A percentile compares a stretch with the other conserved stretches of the same genome.
Evolutionary conservation across 2,329 filamentous ascomycete genomes (phyloP).

Genomic region (Verticillium alfalfae): DNA sequence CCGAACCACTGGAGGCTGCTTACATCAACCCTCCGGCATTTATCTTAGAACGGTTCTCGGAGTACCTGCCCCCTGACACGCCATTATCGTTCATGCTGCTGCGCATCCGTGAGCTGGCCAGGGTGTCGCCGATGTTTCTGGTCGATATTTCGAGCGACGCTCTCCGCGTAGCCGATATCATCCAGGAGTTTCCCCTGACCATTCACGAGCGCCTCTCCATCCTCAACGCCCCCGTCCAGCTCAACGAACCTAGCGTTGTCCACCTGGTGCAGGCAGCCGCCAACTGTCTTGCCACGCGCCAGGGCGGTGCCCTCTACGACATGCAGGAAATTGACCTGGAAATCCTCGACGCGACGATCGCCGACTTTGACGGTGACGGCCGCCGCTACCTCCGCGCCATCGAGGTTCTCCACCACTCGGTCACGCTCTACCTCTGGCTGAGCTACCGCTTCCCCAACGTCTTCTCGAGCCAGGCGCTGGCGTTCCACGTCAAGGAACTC

Average conservation of each 20-base stretch:
- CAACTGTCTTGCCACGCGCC: slow-evolving; percentile 61
- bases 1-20: slow-evolving; percentile 62
- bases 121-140: slow-evolving; percentile 61
- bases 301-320: slow-evolving; percentile 63
- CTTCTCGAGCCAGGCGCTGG: slow-evolving; percentile 69
- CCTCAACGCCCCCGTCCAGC: slow-evolving; percentile 61
- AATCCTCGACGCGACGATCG: slow-evolving; percentile 59
- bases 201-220: slow-evolving; percentile 73
- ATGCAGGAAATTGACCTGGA: slow-evolving; percentile 68
- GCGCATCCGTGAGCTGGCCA: slow-evolving; percentile 65
- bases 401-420: slow-evolving; percentile 72
- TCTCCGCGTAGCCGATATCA: slow-evolving; percentile 63
- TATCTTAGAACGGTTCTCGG: slow-evolving; percentile 69
- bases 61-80: slow-evolving; percentile 74
- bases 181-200: slow-evolving; percentile 66
- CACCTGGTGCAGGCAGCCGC: slow-evolving; percentile 60
- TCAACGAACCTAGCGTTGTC: slow-evolving; percentile 42
- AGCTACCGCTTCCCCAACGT: slow-evolving; percentile 82
- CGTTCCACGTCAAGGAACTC: slow-evolving; percentile 71
- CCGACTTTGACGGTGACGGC: slow-evolving; percentile 8
- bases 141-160: slow-evolving; percentile 54
- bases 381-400: slow-evolving; percentile 57
- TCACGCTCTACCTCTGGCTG: slow-evolving; percentile 89
- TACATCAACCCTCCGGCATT: slow-evolving; percentile 68
- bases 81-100: slow-evolving; percentile 80